Conservation (phyloP, 805 yeast species). For the Candida maesae region DNA sequence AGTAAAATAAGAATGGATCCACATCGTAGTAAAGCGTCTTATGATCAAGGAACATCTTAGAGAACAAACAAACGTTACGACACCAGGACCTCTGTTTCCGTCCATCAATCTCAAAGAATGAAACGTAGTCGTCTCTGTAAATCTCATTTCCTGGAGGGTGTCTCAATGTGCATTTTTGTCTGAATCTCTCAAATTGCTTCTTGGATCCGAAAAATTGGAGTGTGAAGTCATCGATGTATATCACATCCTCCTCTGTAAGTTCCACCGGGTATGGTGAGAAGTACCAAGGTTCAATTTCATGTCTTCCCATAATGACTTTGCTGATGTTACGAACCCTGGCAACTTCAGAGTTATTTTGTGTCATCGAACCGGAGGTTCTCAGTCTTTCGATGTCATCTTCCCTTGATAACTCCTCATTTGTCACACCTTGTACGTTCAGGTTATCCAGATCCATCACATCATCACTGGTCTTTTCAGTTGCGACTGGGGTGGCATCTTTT, state of each 20-base stretch:
- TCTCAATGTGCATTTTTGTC: slow-evolving; percentile 79
- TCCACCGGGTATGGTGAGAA: slow-evolving; percentile 97
- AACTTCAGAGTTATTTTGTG: slow-evolving; percentile 81
- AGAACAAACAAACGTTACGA: slow-evolving; percentile 85
- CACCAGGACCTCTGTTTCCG: slow-evolving; percentile 97
- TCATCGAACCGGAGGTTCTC: slow-evolving; percentile 96
- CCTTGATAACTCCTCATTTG: slow-evolving; percentile 66
- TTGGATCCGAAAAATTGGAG: slow-evolving; percentile 82
- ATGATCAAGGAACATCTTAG: slow-evolving; percentile 90
- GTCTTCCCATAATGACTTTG: slow-evolving; percentile 79
- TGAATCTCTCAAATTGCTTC: slow-evolving; percentile 89
- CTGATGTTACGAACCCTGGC: slow-evolving; percentile 85
- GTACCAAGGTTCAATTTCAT: slow-evolving; percentile 97
- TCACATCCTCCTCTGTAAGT: slow-evolving; percentile 84
- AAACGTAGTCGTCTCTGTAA: slow-evolving; percentile 86
- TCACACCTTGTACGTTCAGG: slow-evolving; percentile 78
- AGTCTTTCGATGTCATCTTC: slow-evolving; percentile 92
- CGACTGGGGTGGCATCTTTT: slow-evolving; percentile 28
- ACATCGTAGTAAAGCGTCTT: slow-evolving; percentile 96
- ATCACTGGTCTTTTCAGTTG: slow-evolving; percentile 14
- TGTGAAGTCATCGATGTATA: slow-evolving; percentile 90
- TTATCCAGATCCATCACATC: slow-evolving; percentile 85
- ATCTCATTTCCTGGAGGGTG: slow-evolving; percentile 99
- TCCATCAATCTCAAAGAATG: slow-evolving; percentile 97
- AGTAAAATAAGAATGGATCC: slow-evolving; percentile 93